Percentiles rank a stretch among this genome's conserved stretches.
Conservation (phyloP, 2,329 filamentous ascomycete species). For the Laburnicola sp. region DNA sequence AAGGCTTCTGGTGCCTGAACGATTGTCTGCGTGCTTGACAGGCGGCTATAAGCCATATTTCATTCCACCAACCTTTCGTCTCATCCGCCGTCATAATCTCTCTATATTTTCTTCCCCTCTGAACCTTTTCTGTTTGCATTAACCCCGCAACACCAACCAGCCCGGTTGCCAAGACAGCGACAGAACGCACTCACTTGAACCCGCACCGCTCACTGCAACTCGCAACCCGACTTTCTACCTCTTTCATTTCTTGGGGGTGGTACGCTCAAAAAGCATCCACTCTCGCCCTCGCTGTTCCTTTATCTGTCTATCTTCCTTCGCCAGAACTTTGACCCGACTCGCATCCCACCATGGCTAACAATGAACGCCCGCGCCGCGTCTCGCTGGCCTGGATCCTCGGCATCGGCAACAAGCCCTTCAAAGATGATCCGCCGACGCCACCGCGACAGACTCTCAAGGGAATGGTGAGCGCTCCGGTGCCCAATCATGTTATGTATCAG, state of each 20-base stretch:
- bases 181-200: neutral
- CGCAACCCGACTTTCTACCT: neutral
- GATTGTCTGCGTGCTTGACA: too few relatives aligned
- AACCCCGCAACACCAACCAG: neutral
- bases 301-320: neutral
- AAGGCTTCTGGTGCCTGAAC: too few relatives aligned
- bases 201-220: neutral
- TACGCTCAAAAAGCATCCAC: too few relatives aligned
- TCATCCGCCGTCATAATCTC: neutral
- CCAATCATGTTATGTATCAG: neutral
- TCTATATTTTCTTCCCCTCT: neutral
- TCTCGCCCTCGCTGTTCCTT: too few relatives aligned
- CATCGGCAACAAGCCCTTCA: slow-evolving; percentile 36
- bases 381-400: slow-evolving; percentile 36
- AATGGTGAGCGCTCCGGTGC: slow-evolving; percentile 13
- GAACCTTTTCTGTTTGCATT: neutral
- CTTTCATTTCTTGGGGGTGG: neutral
- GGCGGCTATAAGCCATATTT: too few relatives aligned
- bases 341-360: slow-evolving; percentile 17
- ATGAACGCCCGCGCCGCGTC: slow-evolving; percentile 18
- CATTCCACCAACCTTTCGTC: too few relatives aligned
- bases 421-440: slow-evolving; percentile 16
- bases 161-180: neutral
- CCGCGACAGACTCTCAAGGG: slow-evolving; percentile 8
- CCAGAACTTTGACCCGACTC: neutral